Evolutionary conservation across 208 protist species (phyloP), one percentile per base, ranked within the genome.

Genomic region (Vickermania spadyakhi): DNA sequence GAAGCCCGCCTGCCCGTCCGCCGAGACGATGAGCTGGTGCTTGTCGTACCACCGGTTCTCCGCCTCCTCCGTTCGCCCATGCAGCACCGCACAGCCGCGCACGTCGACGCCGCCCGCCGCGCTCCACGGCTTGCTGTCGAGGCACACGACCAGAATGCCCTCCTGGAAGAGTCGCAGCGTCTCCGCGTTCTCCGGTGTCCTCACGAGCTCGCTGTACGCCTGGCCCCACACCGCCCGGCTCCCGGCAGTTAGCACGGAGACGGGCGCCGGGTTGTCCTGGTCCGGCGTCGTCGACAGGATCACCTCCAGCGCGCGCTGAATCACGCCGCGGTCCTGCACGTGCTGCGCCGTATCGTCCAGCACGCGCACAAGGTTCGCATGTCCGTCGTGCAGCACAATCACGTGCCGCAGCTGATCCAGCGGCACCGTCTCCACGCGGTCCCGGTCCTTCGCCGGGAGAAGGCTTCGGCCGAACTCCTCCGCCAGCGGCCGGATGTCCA

Each of bases 31-130:
- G 42, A 94, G 54, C 73, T 96, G 89, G 57, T 96, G 84, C 68
- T 94, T 96, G 75, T 96, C 90, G 68, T 91, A 96, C 85, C 90
- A 96, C 49, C 90, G 82, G 72, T 96, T 95, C 69, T 95, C 86
- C 41, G 78, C 13, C 66, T 95, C 88, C 51, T 88, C 74, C 51
- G 63, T 60, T 50, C 75, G 68, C 11, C 88, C 88, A 60, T 91
- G 84, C 56, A 95, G 63, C 26, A 77, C 78, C 11, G 81, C 62
- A 7, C 71, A 70, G 54, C 84, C 74, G 51, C 21, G 21, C 25
- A 27, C 51, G 51, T 27, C 25, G 7, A 23, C 51, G 13, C 21
- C 13, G 21, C 26, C 21, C 51, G 13, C 51, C 55, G 55, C 55
- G 26, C 26, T 28, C 84, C 84, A 91, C 31, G 62, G 65, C 28